phyloP scores from a whole-genome alignment of 2,329 filamentous ascomycete species.

The Acrocalymma vagum region DNA sequence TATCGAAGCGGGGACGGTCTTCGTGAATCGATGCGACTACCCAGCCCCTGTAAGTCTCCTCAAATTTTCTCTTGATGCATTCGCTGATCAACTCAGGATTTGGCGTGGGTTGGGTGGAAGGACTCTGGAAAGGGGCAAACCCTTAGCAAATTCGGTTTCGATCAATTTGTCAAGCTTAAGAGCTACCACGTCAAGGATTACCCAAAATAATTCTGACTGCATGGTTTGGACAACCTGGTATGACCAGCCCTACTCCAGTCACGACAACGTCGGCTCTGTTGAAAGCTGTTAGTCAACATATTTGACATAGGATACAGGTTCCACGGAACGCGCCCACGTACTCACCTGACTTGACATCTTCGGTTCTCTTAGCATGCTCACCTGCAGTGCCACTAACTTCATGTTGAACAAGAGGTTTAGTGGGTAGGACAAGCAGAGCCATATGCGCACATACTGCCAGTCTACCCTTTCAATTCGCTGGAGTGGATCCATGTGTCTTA shows the following conservation, averaged over 20 bases:
- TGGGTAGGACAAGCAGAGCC: constrained; percentile 8
- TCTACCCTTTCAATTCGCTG: constrained; percentile 17
- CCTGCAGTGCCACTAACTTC: constrained; percentile 10
- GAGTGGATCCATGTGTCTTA: constrained; percentile 33
- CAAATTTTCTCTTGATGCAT: neutral
- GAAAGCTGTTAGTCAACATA: constrained; percentile 1
- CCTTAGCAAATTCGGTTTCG: constrained; percentile 88
- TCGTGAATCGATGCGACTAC: constrained; percentile 93
- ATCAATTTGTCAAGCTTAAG: constrained; percentile 96
- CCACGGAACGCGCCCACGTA: constrained; percentile 24
- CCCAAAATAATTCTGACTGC: constrained; percentile 57
- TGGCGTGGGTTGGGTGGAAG: constrained; percentile 98
- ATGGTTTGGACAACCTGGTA: constrained; percentile 15
- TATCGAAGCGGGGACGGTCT: constrained; percentile 93
- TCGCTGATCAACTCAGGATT: constrained; percentile 65
- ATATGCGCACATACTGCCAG: constrained; percentile 7
- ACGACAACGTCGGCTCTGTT: constrained; percentile 7
- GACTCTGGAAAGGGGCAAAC: constrained; percentile 94
- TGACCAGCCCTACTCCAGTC: constrained; percentile 9
- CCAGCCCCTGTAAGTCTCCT: constrained; percentile 80
- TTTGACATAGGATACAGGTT: neutral
- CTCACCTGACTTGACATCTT: constrained; percentile 27
- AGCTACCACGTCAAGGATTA: constrained; percentile 92
- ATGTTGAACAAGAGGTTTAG: constrained; percentile 4
- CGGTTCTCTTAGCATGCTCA: constrained; percentile 13